Conservation (phyloP, 179 eudicot genomes). For the Silene vulgaris region DNA sequence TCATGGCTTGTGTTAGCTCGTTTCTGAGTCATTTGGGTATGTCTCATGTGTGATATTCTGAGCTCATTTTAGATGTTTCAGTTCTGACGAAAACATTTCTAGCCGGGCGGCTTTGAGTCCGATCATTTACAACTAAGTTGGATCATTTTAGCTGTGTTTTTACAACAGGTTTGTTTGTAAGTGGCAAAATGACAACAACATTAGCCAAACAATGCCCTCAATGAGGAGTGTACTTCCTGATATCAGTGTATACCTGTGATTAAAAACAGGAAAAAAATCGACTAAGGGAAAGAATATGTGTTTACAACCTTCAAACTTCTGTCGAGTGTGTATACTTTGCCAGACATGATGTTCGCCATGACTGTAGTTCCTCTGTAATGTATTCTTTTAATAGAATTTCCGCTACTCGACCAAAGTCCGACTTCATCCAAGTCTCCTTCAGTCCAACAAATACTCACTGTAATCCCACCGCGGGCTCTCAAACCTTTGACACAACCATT, state of each 20-base stretch:
- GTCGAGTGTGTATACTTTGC: constrained; percentile 56
- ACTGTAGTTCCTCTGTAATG: constrained; percentile 53
- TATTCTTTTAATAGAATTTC: constrained; percentile 34
- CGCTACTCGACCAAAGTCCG: constrained; percentile 45
- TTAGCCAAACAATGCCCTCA: constrained; percentile 14
- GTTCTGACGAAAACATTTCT: too few relatives aligned
- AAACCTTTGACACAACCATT: constrained; percentile 80
- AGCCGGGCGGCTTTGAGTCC: too few relatives aligned
- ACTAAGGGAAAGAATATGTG: constrained; percentile 25
- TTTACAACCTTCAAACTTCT: constrained; percentile 47
- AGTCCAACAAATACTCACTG: constrained; percentile 65
- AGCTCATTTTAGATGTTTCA: too few relatives aligned
- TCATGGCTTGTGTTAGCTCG: too few relatives aligned
- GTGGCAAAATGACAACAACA: too few relatives aligned
- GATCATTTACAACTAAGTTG: too few relatives aligned
- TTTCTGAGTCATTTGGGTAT: too few relatives aligned
- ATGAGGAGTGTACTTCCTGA: constrained; percentile 14
- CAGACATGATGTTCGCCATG: constrained; percentile 35
- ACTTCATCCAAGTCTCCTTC: constrained; percentile 68
- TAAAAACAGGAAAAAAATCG: constrained; percentile 9
- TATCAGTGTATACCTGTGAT: constrained; percentile 9
- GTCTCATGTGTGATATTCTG: too few relatives aligned
- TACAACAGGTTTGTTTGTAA: too few relatives aligned
- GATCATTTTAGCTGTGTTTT: too few relatives aligned
- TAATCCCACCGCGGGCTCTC: constrained; percentile 75